A percentile compares a stretch with the other conserved stretches of the same genome.
phyloP scores from a whole-genome alignment of 148 eudicot species.

The Nepenthes mirabilis region DNA sequence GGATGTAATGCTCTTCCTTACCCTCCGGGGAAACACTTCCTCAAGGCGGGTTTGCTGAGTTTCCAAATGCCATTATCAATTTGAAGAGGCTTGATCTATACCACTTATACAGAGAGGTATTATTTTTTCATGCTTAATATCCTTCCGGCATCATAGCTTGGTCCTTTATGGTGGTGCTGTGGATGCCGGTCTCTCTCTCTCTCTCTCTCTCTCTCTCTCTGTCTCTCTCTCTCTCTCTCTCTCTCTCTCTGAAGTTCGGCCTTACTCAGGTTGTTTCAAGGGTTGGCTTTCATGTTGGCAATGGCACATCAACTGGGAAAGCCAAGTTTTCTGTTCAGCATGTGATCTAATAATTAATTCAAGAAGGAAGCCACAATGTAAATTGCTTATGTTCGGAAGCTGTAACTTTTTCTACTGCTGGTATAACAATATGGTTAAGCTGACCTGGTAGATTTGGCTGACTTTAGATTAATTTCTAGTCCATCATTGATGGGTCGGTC shows the following conservation, averaged over 20 bases:
- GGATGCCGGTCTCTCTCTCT: too few species aligned
- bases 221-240: too few species aligned
- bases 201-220: too few species aligned
- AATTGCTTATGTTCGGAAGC: too few species aligned
- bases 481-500: too few species aligned
- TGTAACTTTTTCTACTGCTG: too few species aligned
- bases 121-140: not conserved
- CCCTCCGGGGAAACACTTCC: constrained; percentile 89
- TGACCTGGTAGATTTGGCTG: too few species aligned
- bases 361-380: too few species aligned
- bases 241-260: not conserved
- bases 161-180: too few species aligned
- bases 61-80: constrained; percentile 92
- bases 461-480: too few species aligned
- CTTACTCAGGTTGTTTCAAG: constrained; percentile 72
- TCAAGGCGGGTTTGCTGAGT: constrained; percentile 90
- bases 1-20: constrained; percentile 91
- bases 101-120: constrained; percentile 94
- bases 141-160: not conserved
- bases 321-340: constrained; percentile 55
- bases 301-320: constrained; percentile 96
- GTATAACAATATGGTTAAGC: too few species aligned
- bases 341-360: too few species aligned
- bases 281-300: constrained; percentile 97
- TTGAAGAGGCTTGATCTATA: constrained; percentile 87